Evolutionary conservation across 2,329 filamentous ascomycete species (phyloP).

Genomic region (Cryphonectria parasitica): DNA sequence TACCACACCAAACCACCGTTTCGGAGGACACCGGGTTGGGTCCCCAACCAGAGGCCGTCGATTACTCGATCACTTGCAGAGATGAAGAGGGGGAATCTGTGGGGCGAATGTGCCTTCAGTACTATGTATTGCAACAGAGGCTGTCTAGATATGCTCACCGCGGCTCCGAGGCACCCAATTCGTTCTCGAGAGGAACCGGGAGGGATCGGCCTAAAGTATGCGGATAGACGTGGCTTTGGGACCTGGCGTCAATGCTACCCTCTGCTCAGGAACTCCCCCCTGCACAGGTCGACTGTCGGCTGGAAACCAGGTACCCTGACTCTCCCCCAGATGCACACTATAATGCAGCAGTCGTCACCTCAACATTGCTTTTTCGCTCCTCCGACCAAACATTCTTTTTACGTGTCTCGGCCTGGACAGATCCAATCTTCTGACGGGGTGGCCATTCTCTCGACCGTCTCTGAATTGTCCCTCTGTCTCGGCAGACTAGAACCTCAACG

Average conservation of each 20-base stretch:
- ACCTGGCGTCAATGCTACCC: slow-evolving; percentile 4
- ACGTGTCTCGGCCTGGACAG: background rate
- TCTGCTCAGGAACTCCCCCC: slow-evolving; percentile 1
- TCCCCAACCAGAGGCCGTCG: background rate
- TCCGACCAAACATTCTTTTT: background rate
- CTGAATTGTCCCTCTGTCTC: background rate
- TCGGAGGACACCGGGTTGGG: background rate
- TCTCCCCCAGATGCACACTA: background rate
- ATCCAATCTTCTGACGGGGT: background rate
- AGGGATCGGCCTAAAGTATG: background rate
- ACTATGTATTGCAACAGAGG: background rate
- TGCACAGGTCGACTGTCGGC: background rate
- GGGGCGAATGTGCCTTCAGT: background rate
- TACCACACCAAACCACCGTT: background rate
- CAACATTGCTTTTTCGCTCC: background rate
- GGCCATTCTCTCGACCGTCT: background rate
- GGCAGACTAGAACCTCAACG: slow-evolving; percentile 1
- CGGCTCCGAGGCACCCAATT: background rate
- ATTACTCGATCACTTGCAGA: slow-evolving; percentile 1
- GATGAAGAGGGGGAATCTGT: background rate
- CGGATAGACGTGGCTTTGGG: background rate
- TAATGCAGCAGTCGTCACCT: background rate
- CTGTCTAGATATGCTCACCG: background rate
- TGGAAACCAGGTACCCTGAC: background rate
- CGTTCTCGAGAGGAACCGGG: background rate